These are phyloP conservation scores for Phlebiopsis gigantea DNA, from an alignment of 768 basidiomycete species.

Conservation along the genomic window DNA sequence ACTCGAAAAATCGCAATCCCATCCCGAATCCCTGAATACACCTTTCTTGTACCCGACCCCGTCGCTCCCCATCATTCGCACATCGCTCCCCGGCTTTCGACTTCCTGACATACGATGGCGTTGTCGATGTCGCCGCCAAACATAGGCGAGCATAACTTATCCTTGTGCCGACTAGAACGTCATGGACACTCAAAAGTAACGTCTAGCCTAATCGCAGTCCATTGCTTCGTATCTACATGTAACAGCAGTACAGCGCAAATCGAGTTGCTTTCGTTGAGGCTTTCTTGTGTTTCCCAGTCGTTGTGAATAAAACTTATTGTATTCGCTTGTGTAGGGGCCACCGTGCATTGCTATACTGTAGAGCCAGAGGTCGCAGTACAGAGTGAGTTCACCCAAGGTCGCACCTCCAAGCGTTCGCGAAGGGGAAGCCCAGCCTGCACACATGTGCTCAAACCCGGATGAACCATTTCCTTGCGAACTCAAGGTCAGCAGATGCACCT, in stretches of 20 bases:
- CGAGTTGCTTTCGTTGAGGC: constrained; percentile 15
- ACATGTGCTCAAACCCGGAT: too few relatives aligned
- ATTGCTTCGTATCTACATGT: constrained; percentile 17
- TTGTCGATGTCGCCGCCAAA: background rate
- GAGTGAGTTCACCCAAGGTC: too few relatives aligned
- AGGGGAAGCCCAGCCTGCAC: too few relatives aligned
- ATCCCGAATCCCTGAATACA: too few relatives aligned
- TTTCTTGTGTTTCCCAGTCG: constrained; percentile 5
- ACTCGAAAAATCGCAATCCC: background rate
- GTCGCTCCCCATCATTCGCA: background rate
- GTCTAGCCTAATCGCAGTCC: constrained; percentile 24
- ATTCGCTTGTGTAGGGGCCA: background rate
- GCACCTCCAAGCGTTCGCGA: too few relatives aligned
- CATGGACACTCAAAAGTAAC: constrained; percentile 29
- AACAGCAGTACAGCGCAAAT: constrained; percentile 15
- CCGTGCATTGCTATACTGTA: too few relatives aligned
- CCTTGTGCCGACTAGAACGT: constrained; percentile 23
- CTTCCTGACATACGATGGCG: constrained; percentile 2
- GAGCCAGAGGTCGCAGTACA: too few relatives aligned
- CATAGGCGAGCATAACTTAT: constrained; percentile 12
- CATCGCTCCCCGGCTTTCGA: background rate
- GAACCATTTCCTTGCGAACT: too few relatives aligned
- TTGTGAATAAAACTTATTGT: constrained; percentile 1
- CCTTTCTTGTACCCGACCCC: constrained; percentile 2
- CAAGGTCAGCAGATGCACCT: too few relatives aligned